Base-by-base conservation (phyloP, 2,329 filamentous ascomycete genomes). In the Aspergillus alliaceus region DNA sequence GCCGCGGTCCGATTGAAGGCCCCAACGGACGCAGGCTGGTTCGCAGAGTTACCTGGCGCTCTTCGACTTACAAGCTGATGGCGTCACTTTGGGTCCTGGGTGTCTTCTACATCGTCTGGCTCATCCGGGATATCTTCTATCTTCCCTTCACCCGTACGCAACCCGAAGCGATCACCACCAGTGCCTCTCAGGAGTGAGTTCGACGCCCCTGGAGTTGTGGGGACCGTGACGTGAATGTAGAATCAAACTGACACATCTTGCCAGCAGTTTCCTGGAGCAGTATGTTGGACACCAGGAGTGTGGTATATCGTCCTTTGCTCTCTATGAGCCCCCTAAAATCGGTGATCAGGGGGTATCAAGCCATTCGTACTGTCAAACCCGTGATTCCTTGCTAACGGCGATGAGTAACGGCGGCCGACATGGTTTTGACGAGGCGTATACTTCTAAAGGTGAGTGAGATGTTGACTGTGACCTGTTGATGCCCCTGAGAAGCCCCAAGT, bases 371-470 rank as follows among this genome's bases (percentile, higher is more conserved):
- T 77, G 75, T 58, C 62, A 63, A 40, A 70, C 63, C 48, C 71
- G 76, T 39, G 66, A 67, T 37, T 65, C 63, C 4, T 67, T 80
- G 9, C 66, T 79, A 1, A 68, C 69, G 57, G 75, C 76, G 15
- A 69, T 80, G 66, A 78, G 75, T 58, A 66, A 69, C 44, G 77
- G 77, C 31, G 74, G 75, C 6, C 66, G 75, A 47, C 66, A 76
- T 65, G 75, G 75, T 11, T 76, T 75, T 56, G 74, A 77, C 56
- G 68, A 69, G 14, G 72, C 75, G 4, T 79, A 73, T 61, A 70
- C 62, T 31, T 69, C 75, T n/a, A 65, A 66, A 66, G 69, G 73
- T 70, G 65, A 59, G 66, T 53, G 39, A 53, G 12, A 22, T 15
- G 24, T n/a, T 20, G n/a, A 49, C 32, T 18, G 20, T 47, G 24